Base-by-base conservation (phyloP, 306 rosid species). In the Begonia peltatifolia region DNA sequence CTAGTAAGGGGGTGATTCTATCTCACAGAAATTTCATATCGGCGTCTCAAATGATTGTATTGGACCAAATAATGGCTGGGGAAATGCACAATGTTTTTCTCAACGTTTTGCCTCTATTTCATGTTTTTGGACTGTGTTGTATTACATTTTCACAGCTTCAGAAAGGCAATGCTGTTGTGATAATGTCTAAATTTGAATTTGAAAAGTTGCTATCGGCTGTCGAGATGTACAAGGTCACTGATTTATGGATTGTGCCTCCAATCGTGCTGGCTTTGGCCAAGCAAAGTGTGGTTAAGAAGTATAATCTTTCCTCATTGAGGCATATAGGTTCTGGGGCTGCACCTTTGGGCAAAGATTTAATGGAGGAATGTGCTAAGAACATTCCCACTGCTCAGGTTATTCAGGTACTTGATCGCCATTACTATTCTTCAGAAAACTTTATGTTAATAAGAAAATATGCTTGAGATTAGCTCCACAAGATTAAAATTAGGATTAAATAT, bases 161-260 rank as follows among this genome's bases (percentile, higher is more conserved):
- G 56, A 66, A 70, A 38, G 96, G 95, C 25, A 77, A 70, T 15
- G 58, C 81, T 13, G 63, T 88, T 41, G 77, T 88, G 49, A 62
- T 58, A 0, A 67, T 81, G 88, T 54, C 59, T 52, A 76, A 57
- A 38, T 84, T 88, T 47, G 71, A 75, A 53, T 60, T 88, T n/a
- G 76, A 77, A 70, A 70, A 53, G 64, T 25, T 78, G 42, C 48
- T 88, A 60, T 65, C 20, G 62, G 72, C 71, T 0, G 59, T 84
- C 47, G 87, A 81, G 79, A 79, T 53, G 75, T 57, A 79, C 14
- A 76, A 53, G 64, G 81, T 88, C 36, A 79, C 84, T 7, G 71
- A 80, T 42, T 1, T 88, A 54, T 84, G 94, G 96, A 48, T 79
- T 12, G 96, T 88, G 77, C 96, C 95, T 59, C 95, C 96, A 0